Evolutionary conservation across 2,329 filamentous ascomycete species (phyloP).

Genomic region (Diaporthe citriasiana): DNA sequence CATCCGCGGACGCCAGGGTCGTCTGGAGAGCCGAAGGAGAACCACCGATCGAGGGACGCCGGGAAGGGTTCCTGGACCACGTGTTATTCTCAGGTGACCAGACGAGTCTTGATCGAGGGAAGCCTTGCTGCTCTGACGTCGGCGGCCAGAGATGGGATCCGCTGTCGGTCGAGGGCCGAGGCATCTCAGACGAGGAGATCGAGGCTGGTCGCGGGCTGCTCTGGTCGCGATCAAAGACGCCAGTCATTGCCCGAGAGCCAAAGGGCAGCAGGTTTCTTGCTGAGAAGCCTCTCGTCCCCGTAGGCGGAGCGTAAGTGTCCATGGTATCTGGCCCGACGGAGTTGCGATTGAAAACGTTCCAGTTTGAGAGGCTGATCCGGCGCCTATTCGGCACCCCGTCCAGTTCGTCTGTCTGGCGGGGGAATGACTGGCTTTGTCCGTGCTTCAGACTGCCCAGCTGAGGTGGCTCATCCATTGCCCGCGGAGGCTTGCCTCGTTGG

Average conservation of each 20-base stretch:
- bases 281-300: conserved; percentile 56
- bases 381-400: conserved; percentile 68
- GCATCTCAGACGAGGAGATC: conserved; percentile 78
- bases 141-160: conserved; percentile 78
- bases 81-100: conserved; percentile 58
- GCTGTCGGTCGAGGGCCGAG: conserved; percentile 84
- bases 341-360: conserved; percentile 69
- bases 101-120: conserved; percentile 38
- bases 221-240: conserved; percentile 66
- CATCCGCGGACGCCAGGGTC: conserved; percentile 73
- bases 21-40: conserved; percentile 75
- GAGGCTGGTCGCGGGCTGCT: conserved; percentile 77
- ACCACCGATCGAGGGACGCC: conserved; percentile 85
- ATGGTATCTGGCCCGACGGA: conserved; percentile 62
- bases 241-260: conserved; percentile 64
- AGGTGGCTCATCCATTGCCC: conserved; percentile 73
- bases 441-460: conserved; percentile 77
- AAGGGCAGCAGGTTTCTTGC: conserved; percentile 62
- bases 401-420: conserved; percentile 70
- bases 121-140: conserved; percentile 61
- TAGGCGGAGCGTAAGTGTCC: conserved; percentile 50
- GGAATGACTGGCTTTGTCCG: conserved; percentile 84
- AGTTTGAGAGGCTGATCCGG: conserved; percentile 71
- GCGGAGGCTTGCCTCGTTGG: conserved; percentile 73
- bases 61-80: conserved; percentile 79